Percentiles rank a stretch among this genome's conserved stretches.
phyloP scores from a whole-genome alignment of 208 protist species.

The Wallacemonas sp. region DNA sequence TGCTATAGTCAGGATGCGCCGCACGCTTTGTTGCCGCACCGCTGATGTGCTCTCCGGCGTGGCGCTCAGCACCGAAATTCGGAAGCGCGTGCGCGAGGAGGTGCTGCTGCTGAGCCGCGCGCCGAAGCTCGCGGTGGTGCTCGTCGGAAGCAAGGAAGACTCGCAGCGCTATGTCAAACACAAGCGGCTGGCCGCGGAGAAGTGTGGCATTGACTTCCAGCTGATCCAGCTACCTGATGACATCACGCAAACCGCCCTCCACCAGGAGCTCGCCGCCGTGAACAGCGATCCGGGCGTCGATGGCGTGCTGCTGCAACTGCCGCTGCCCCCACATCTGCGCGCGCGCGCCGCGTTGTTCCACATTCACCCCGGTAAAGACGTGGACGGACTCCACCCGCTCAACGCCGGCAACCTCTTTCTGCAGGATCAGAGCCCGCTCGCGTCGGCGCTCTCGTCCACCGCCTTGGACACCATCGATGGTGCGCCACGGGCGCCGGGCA shows the following conservation, averaged over 20 bases:
- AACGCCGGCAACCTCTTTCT: slow-evolving; percentile 88
- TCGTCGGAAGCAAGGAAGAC: slow-evolving; percentile 90
- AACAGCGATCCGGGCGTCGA: slow-evolving; percentile 46
- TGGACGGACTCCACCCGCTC: slow-evolving; percentile 93
- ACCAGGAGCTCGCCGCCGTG: slow-evolving; percentile 40
- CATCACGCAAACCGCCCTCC: slow-evolving; percentile 35
- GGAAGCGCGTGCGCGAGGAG: slow-evolving; percentile 33
- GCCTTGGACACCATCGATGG: no score
- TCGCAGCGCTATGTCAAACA: slow-evolving; percentile 81
- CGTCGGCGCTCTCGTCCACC: background rate
- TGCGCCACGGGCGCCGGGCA: background rate
- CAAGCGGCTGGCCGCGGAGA: slow-evolving; percentile 48
- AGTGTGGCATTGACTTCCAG: slow-evolving; percentile 49
- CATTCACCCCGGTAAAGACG: slow-evolving; percentile 83
- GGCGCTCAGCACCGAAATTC: slow-evolving; percentile 41
- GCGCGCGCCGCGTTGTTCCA: slow-evolving; percentile 59
- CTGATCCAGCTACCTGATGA: slow-evolving; percentile 33
- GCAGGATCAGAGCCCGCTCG: slow-evolving; percentile 59
- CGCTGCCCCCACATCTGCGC: slow-evolving; percentile 91
- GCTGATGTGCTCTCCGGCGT: slow-evolving; percentile 55
- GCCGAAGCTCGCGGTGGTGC: slow-evolving; percentile 92
- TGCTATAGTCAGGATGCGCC: slow-evolving; percentile 14
- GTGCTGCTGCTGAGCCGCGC: slow-evolving; percentile 31
- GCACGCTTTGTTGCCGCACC: background rate
- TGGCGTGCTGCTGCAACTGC: slow-evolving; percentile 93